Evolutionary conservation across 352 stramenopile species (phyloP), one percentile per base, ranked within the genome.

Genomic region (Pythium sukuiense): DNA sequence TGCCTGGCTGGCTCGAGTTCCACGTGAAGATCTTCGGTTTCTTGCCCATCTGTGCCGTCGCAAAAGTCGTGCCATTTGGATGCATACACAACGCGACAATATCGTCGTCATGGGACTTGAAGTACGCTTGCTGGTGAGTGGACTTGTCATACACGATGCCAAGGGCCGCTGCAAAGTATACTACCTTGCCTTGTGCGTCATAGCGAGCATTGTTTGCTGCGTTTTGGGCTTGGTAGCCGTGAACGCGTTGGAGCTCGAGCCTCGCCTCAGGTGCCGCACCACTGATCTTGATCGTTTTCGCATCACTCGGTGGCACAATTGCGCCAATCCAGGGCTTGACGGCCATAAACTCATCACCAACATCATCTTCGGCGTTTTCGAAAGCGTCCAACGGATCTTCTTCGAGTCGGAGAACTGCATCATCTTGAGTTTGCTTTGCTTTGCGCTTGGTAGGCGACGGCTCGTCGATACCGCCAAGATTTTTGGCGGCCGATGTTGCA

Each of bases 321-420:
- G 87, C 82, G 8, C 89, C 90, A 7, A 96, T 55, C 87, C 89
- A 97, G 4, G 89, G 90, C 50, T 94, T 93, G 11, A 96, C 83
- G 7, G 90, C 89, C 88, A 97, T 93, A 41, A 97, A 97, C 63
- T 96, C 86, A 63, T 97, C 89, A 0, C 89, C 89, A 24, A 82
- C 67, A 32, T 85, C 75, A 5, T 85, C 76, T 2, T 72, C 71
- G 1, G 52, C 56, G 26, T 66, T 61, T 3, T 58, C 67, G 2
- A 76, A 53, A 14, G 71, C 61, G n/a, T 83, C 70, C 7, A 72
- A 55, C 64, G 82, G 71, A 37, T 69, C 72, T 18, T 67, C 55
- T 59, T 69, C 69, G 32, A 11, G n/a, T 24, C 41, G 60, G 18
- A 2, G 6, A 39, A 32, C 35, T 1, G n/a, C 5, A 54, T 59